Evolutionary conservation across 345 rosid genomes (phyloP), one percentile per base, ranked within the genome.

Genomic region (Eucalyptus leucophloia): DNA sequence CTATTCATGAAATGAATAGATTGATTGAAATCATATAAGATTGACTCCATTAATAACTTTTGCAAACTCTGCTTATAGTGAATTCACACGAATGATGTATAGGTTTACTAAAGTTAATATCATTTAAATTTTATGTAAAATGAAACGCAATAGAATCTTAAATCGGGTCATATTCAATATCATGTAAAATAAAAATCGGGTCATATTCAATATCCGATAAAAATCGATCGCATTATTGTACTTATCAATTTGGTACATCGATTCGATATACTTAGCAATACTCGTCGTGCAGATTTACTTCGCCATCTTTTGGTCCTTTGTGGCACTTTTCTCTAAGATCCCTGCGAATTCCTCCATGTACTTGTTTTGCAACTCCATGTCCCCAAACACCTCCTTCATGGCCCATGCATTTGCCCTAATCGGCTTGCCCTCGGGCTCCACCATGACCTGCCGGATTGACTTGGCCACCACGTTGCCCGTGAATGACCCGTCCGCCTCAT

Each of bases 401-500:
- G 72, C 91, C 90, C 24, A 49, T 28, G 92, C 93, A 72, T 65
- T 89, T 26, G 62, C 90, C 60, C 87, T 42, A 2, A 81, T 14
- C 15, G 44, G 23, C 89, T 82, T 50, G 7, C 92, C 93, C 16
- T 80, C 34, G 15, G 37, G 65, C 72, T 90, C 89, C 49, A 30
- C 88, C 86, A 90, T 34, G 26, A 89, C 91, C 77, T 12, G 86
- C 69, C 47, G 87, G 37, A 92, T 67, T 19, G 91, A 40, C 89
- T 89, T 47, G 5, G 91, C 93, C 56, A 89, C 88, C 1, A 77
- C 37, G 1, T 88, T 44, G 3, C 93, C 88, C 5, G 87, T 86
- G 83, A 89, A 92, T 3, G 91, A 87, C 37, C 92, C 92, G 15
- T 89, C 88, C 13, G 7, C 9, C 40, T 92, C 88, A 21, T 87